Evolutionary conservation across 2,329 filamentous ascomycete genomes (phyloP).

Genomic region (Hypomyces perniciosus): DNA sequence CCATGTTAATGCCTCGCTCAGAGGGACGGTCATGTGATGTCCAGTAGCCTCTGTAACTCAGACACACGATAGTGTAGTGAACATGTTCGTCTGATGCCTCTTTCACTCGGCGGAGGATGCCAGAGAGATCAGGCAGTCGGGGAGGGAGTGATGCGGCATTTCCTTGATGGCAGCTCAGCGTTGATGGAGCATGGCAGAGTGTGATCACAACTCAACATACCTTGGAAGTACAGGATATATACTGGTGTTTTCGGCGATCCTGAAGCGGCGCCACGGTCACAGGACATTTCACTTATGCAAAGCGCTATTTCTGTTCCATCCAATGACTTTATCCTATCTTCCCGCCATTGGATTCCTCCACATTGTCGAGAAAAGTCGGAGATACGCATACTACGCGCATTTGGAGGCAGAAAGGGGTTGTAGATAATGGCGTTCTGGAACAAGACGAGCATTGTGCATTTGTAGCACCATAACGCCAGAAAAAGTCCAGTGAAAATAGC

Average conservation of each 20-base stretch:
- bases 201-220: conserved; percentile 24
- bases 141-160: conserved; percentile 55
- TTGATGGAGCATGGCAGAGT: not conserved
- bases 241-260: conserved; percentile 26
- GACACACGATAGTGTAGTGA: conserved; percentile 45
- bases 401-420: conserved; percentile 69
- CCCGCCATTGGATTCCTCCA: conserved; percentile 59
- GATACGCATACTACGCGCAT: conserved; percentile 61
- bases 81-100: conserved; percentile 27
- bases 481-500: conserved; percentile 60
- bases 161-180: conserved; percentile 31
- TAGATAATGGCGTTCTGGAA: conserved; percentile 82
- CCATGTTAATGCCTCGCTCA: conserved; percentile 62
- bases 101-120: conserved; percentile 41
- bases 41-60: conserved; percentile 71
- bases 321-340: conserved; percentile 51
- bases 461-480: conserved; percentile 57
- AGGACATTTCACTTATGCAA: conserved; percentile 42
- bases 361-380: conserved; percentile 56
- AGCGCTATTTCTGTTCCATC: conserved; percentile 63
- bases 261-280: conserved; percentile 4
- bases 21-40: conserved; percentile 65
- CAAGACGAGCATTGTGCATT: conserved; percentile 67
- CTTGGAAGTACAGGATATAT: conserved; percentile 54
- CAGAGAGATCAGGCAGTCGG: conserved; percentile 50